Evolutionary conservation across 169 alveolate species (phyloP), one percentile per base, ranked within the genome.

Genomic region (Plasmodium sp.): DNA sequence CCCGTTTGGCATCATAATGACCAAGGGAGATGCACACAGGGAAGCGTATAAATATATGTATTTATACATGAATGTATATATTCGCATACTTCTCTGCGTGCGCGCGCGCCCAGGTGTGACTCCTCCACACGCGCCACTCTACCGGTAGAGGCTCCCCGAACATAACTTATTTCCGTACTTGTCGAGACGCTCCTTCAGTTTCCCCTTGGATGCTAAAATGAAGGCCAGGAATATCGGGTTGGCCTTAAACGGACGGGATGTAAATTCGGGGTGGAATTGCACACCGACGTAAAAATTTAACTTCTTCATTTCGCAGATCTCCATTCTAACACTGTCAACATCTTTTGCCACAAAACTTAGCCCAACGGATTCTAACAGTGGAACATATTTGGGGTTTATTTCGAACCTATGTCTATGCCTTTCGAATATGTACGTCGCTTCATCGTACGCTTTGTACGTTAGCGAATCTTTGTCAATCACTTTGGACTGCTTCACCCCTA

Each of bases 261-360:
- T 97, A 96, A 98, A 98, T 96, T 99, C 99, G 18, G 99, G 99
- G 93, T 99, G 99, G 96, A 97, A 99, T 94, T 99, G 99, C 3
- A 98, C 97, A 33, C 99, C 99, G 14, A 99, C 94, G 96, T 97
- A 98, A 96, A 97, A 99, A 36, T 99, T 99, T 93, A 98, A 99
- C 16, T 95, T 94, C 62, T 97, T 96, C 14, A 97, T 96, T 96
- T 98, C 97, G 71, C 96, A 92, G 82, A 98, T 95, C 92, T 98
- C 99, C 98, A 97, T 98, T 84, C 99, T 95, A 90, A 96, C 96
- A 22, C 98, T 98, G 58, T 96, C 94, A 10, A 94, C 97, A 95
- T 98, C 99, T 84, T 95, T 97, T 18, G 99, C 96, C 51, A 97
- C 96, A 85, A 99, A 99, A 71, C 74, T 95, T 18, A 98, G 84